Evolutionary conservation across 345 rosid genomes (phyloP).

Genomic region (Orychophragmus violaceus): DNA sequence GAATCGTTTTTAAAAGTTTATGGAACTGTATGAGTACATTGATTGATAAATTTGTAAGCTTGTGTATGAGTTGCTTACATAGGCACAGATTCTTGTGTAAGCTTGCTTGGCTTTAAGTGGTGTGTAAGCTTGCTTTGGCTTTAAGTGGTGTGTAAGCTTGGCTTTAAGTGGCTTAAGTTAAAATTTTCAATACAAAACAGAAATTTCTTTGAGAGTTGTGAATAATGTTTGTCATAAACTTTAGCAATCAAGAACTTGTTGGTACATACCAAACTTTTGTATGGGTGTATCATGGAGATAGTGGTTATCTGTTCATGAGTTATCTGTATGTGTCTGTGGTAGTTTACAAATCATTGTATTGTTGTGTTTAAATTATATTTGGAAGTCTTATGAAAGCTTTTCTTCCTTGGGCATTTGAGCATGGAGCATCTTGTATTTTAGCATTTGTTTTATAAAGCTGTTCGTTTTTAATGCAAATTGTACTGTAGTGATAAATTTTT

Average conservation of each 20-base stretch:
- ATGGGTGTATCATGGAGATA: not conserved
- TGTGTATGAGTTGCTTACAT: not conserved
- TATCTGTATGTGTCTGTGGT: not conserved
- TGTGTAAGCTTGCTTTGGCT: too few relatives aligned
- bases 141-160: too few relatives aligned
- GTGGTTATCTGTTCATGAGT: not conserved
- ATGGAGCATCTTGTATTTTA: not conserved
- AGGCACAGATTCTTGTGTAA: not conserved
- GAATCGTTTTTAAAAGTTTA: not conserved
- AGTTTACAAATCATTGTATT: not conserved
- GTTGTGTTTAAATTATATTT: not conserved
- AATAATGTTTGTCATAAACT: not conserved
- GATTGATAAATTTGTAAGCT: not conserved
- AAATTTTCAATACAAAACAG: not conserved
- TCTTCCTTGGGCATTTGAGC: not conserved
- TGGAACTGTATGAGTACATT: not conserved
- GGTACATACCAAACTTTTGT: not conserved
- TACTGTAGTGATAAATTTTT: not conserved
- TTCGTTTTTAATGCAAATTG: not conserved
- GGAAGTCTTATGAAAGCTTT: not conserved
- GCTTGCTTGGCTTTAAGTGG: too few relatives aligned
- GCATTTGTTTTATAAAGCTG: too few relatives aligned
- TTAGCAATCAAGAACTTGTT: not conserved
- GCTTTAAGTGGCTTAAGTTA: not conserved
- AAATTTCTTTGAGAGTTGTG: not conserved